Base-by-base conservation (phyloP, 2,329 filamentous ascomycete species). In the Pseudocercospora crystallina region DNA sequence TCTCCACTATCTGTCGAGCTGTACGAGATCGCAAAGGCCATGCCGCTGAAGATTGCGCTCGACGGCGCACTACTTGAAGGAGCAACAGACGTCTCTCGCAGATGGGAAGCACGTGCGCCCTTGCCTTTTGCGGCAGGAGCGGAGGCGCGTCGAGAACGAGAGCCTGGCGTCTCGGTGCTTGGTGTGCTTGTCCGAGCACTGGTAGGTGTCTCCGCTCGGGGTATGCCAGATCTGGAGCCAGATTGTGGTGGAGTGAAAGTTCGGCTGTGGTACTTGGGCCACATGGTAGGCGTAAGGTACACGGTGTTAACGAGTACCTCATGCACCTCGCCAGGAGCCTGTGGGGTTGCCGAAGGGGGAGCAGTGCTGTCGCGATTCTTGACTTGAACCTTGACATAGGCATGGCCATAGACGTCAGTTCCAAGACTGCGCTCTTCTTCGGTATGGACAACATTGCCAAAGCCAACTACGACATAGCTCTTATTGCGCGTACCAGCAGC, bases 1-100 rank as follows among this genome's bases (percentile, higher is more conserved):
- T 82, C 78, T 14, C 81, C 78, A 8, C 72, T 72, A 12, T 76
- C 78, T 45, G 82, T 77, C 1, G 80, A 76, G 2, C 76, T 73
- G 55, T 90, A 89, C 0, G 90, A 92, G 9, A 96, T 80, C 0
- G 90, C 90, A 69, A 97, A 96, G 0, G 83, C 83, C 90, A 96
- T 96, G 36, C 85, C 83, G 1, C 80, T 72, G 62, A 97, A 96
- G 0, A 95, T 53, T 2, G 30, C 48, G 17, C 36, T 39, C 14
- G 44, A 46, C n/a, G n/a, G 26, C 3, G 42, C 30, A 34, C 34
- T 49, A 14, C 41, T 50, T 2, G 49, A 50, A 2, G 60, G 60
- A 2, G 61, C 52, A 8, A 60, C 49, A 20, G 63, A 62, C 8
- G 56, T 61, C 30, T 65, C 64, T 13, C 62, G 59, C 12, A 66